Evolutionary conservation across 208 protist genomes (phyloP).

Genomic region (Acanthamoeba lenticulata): DNA sequence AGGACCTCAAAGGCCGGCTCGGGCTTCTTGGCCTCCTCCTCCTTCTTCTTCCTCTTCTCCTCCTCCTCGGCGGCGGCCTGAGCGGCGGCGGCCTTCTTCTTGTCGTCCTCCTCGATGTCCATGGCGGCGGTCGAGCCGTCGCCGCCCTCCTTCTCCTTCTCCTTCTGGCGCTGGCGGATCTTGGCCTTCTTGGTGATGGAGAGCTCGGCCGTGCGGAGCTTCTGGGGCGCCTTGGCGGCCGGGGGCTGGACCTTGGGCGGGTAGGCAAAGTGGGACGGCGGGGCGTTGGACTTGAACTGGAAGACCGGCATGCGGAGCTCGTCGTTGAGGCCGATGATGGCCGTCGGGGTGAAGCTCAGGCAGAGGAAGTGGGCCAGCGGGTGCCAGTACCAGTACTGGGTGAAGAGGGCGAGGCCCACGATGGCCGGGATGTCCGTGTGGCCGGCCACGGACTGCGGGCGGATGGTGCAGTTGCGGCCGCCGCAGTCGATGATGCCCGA

Average conservation of each 20-base stretch:
- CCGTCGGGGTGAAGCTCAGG: slow-evolving; percentile 96
- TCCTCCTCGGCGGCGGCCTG: slow-evolving; percentile 66
- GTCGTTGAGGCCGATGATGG: slow-evolving; percentile 97
- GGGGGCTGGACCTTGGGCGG: slow-evolving; percentile 79
- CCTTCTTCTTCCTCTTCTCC: slow-evolving; percentile 79
- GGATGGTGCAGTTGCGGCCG: slow-evolving; percentile 96
- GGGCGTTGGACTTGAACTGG: slow-evolving; percentile 92
- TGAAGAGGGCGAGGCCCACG: slow-evolving; percentile 97
- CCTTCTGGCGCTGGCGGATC: slow-evolving; percentile 67
- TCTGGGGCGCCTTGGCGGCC: slow-evolving; percentile 74
- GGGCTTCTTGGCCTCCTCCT: slow-evolving; percentile 51
- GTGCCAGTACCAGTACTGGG: slow-evolving; percentile 99
- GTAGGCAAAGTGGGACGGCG: slow-evolving; percentile 95
- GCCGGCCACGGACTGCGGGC: slow-evolving; percentile 83
- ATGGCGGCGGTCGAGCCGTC: too few relatives aligned
- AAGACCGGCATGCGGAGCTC: slow-evolving; percentile 95
- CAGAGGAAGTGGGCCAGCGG: slow-evolving; percentile 97
- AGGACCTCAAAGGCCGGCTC: slow-evolving; percentile 84
- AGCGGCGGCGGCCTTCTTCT: neutral
- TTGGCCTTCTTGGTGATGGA: slow-evolving; percentile 82
- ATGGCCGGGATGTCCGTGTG: slow-evolving; percentile 95
- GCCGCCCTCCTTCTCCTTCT: slow-evolving; percentile 75
- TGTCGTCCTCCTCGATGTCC: slow-evolving; percentile 46
- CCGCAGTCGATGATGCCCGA: slow-evolving; percentile 97
- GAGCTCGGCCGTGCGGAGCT: slow-evolving; percentile 81